phyloP scores from a whole-genome alignment of 352 stramenopile species.

The Globisporangium uncinulatum region DNA sequence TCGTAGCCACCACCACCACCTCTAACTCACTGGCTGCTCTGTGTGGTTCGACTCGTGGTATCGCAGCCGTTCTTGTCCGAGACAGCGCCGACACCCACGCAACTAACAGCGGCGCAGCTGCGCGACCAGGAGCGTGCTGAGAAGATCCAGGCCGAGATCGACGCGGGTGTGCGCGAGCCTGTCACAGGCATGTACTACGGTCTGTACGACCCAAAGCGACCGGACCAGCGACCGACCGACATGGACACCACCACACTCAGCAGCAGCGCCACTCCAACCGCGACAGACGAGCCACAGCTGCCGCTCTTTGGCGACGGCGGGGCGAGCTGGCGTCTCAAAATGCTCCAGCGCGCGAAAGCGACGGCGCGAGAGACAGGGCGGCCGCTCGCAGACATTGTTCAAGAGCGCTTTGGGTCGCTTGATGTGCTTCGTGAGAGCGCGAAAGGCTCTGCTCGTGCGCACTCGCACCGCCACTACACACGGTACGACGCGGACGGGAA shows the following conservation, averaged over 20 bases:
- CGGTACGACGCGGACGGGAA: slow-evolving; percentile 23
- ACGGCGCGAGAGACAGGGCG: slow-evolving; percentile 46
- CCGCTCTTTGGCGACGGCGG: slow-evolving; percentile 63
- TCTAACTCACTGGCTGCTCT: no score
- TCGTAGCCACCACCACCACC: no score
- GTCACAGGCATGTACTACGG: slow-evolving; percentile 78
- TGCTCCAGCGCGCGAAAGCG: slow-evolving; percentile 69
- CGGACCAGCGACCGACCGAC: slow-evolving; percentile 25
- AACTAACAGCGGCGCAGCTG: slow-evolving; percentile 37
- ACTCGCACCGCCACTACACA: slow-evolving; percentile 73
- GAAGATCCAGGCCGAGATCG: slow-evolving; percentile 70
- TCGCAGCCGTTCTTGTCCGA: slow-evolving; percentile 41
- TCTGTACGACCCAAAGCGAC: slow-evolving; percentile 77
- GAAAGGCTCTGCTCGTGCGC: slow-evolving; percentile 32
- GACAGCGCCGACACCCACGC: slow-evolving; percentile 14
- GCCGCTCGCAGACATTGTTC: slow-evolving; percentile 54
- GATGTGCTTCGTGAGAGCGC: slow-evolving; percentile 45
- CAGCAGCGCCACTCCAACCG: neutral
- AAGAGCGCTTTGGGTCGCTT: slow-evolving; percentile 53
- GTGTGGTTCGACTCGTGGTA: no score
- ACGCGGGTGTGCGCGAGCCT: slow-evolving; percentile 62
- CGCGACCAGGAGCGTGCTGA: slow-evolving; percentile 39
- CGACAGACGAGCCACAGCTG: slow-evolving; percentile 12
- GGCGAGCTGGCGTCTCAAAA: slow-evolving; percentile 79
- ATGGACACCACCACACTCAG: no score